Conservation (phyloP, 345 rosid species). For the Triadica sebifera region DNA sequence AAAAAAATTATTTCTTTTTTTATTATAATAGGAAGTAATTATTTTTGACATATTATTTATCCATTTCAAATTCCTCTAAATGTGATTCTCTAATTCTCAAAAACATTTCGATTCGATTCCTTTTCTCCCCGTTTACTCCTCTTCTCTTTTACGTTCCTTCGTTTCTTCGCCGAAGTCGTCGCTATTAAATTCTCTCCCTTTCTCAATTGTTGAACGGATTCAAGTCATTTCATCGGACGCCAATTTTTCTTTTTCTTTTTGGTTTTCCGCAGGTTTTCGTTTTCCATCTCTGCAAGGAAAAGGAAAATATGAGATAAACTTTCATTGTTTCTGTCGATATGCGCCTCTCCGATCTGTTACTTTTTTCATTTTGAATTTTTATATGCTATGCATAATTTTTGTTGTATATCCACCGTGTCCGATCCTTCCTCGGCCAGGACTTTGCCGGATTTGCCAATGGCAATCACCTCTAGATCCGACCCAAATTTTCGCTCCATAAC, state of each 20-base stretch:
- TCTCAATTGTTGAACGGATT: background rate
- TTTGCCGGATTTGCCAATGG: too few relatives aligned
- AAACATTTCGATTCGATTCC: background rate
- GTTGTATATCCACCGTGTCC: conserved; percentile 47
- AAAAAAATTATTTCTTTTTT: too few relatives aligned
- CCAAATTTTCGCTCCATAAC: conserved; percentile 17
- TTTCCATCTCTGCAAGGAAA: background rate
- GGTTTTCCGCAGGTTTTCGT: background rate
- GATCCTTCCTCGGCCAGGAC: too few relatives aligned
- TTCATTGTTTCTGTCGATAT: background rate
- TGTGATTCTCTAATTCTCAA: background rate
- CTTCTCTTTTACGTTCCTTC: conserved; percentile 5
- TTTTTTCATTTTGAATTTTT: background rate
- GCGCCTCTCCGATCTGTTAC: conserved; percentile 5
- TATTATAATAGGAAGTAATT: too few relatives aligned
- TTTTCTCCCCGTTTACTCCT: too few relatives aligned
- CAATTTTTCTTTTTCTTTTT: background rate
- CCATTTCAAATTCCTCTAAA: background rate
- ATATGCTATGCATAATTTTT: conserved; percentile 57
- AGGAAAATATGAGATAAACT: background rate
- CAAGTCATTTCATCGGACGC: background rate
- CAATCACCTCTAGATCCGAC: conserved; percentile 35
- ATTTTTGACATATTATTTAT: background rate
- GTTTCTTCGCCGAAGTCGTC: conserved; percentile 14
- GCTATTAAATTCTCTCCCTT: background rate